A percentile compares a stretch with the other conserved stretches of the same genome.
Evolutionary conservation across 352 stramenopile species (phyloP).

Genomic region (Phytopythium boreale): DNA sequence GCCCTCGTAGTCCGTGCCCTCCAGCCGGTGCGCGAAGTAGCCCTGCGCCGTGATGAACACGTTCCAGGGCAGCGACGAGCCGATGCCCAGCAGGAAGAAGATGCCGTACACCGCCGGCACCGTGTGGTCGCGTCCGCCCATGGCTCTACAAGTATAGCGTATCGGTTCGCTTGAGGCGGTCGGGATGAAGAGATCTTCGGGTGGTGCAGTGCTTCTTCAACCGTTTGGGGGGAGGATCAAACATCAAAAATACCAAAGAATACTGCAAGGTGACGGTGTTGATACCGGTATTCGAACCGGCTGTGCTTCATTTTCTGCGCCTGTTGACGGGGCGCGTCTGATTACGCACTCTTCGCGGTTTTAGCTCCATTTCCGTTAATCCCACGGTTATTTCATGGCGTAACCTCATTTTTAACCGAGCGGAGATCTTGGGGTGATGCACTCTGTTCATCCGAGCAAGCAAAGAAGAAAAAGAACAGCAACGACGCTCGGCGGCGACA

Average conservation of each 20-base stretch:
- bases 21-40: slow-evolving; percentile 72
- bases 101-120: slow-evolving; percentile 56
- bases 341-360: not conserved
- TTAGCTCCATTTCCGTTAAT: not conserved
- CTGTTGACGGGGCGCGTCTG: slow-evolving; percentile 4
- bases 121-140: slow-evolving; percentile 24
- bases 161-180: too few species aligned
- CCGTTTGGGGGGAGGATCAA: too few species aligned
- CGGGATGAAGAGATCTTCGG: too few species aligned
- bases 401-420: not conserved
- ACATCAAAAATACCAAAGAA: too few species aligned
- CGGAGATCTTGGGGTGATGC: too few species aligned
- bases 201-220: too few species aligned
- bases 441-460: too few species aligned
- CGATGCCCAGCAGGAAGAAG: slow-evolving; percentile 80
- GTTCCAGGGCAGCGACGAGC: slow-evolving; percentile 79
- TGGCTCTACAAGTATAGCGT: not conserved
- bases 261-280: too few species aligned
- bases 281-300: too few species aligned
- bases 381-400: not conserved
- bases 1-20: slow-evolving; percentile 59
- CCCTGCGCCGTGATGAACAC: slow-evolving; percentile 83
- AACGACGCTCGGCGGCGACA: not conserved
- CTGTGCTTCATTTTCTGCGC: slow-evolving; percentile 12
- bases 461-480: not conserved